These are phyloP conservation scores for Chaetomium globosum DNA, from an alignment of 2,329 filamentous ascomycete genomes.

Conservation along the genomic window DNA sequence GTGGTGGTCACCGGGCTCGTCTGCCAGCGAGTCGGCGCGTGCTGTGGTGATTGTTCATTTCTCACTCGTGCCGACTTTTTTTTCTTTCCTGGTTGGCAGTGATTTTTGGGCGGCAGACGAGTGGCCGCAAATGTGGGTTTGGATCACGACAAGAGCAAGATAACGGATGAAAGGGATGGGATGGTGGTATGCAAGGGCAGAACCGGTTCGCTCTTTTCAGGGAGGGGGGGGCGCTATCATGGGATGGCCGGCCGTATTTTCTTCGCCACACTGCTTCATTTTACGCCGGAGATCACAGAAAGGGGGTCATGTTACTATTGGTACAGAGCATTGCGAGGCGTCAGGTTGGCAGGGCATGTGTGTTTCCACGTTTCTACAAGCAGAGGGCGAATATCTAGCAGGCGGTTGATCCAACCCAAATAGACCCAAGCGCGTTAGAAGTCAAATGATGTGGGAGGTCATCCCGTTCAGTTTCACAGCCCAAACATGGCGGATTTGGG, in stretches of 20 bases:
- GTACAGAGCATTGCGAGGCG: conserved; percentile 27
- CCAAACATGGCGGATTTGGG: background rate
- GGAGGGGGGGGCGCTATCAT: background rate
- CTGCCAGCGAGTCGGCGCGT: background rate
- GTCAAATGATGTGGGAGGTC: background rate
- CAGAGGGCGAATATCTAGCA: background rate
- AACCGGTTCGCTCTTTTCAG: background rate
- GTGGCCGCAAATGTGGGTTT: background rate
- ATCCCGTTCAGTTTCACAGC: background rate
- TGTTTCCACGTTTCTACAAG: background rate
- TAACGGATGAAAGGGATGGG: background rate
- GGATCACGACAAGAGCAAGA: background rate
- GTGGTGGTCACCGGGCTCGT: background rate
- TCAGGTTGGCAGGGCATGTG: conserved; percentile 8
- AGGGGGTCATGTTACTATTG: conserved; percentile 13
- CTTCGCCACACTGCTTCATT: background rate
- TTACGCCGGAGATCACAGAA: background rate
- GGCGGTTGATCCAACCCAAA: background rate
- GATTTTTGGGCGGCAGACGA: background rate
- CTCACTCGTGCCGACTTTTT: background rate
- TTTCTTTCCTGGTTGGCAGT: background rate
- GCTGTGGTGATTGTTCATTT: background rate
- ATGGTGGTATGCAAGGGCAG: background rate
- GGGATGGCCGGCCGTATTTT: background rate
- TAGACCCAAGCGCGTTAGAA: background rate